These are phyloP conservation scores for Dryadomyces sulphureus DNA, from an alignment of 2,329 filamentous ascomycete species.

Conservation along the genomic window DNA sequence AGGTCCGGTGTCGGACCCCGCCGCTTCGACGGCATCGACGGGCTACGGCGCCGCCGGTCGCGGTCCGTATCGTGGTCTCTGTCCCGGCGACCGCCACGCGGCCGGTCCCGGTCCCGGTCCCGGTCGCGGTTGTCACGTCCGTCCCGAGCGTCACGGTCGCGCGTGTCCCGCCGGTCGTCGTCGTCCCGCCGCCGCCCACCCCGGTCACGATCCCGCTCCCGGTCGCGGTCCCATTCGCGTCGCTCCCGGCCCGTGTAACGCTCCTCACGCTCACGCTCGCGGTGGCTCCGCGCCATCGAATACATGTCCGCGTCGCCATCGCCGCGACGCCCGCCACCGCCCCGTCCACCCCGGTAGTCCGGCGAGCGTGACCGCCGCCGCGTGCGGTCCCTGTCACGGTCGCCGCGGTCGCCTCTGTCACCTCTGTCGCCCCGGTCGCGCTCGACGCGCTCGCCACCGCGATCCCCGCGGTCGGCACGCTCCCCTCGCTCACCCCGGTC, in stretches of 20 bases:
- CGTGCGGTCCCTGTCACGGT: conserved; percentile 26
- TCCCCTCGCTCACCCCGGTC: background rate
- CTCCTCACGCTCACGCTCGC: conserved; percentile 87
- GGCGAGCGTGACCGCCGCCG: conserved; percentile 79
- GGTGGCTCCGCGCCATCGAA: conserved; percentile 81
- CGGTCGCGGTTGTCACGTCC: conserved; percentile 22
- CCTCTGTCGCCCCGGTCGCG: conserved; percentile 17
- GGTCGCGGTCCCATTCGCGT: conserved; percentile 35
- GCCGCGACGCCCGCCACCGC: conserved; percentile 51
- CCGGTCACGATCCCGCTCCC: conserved; percentile 18
- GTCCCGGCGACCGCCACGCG: conserved; percentile 36
- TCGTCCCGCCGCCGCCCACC: conserved; percentile 48
- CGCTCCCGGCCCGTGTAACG: conserved; percentile 62
- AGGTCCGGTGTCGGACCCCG: conserved; percentile 93
- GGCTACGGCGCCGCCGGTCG: conserved; percentile 51
- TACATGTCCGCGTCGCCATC: conserved; percentile 60
- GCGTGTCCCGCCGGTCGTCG: conserved; percentile 42
- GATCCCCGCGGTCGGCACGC: conserved; percentile 8
- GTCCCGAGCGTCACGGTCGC: too few species aligned
- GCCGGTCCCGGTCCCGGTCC: too few species aligned
- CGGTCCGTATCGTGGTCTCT: conserved; percentile 36
- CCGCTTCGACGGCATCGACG: conserved; percentile 71
- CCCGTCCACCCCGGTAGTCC: conserved; percentile 51
- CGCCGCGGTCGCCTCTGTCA: conserved; percentile 3
- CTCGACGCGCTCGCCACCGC: conserved; percentile 15